Percentiles rank a stretch among this genome's conserved stretches.
These are phyloP conservation scores for Leptographium wingfieldii DNA, from an alignment of 2,329 filamentous ascomycete species.

Conservation along the genomic window DNA sequence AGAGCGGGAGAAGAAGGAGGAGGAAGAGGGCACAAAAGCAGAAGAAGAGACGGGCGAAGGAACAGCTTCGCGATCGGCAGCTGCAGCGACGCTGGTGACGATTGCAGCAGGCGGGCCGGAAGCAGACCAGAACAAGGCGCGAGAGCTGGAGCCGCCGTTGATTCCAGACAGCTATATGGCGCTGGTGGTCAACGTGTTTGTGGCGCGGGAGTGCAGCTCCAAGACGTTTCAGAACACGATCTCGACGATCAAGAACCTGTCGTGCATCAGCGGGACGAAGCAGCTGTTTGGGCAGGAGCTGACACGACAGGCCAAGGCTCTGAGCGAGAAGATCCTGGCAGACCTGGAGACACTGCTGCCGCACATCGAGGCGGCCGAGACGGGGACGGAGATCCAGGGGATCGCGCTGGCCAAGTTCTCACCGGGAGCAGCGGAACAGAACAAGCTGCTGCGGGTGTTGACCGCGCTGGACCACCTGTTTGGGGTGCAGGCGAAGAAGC, in stretches of 20 bases:
- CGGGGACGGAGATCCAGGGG: slow-evolving; percentile 89
- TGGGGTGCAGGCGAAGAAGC: slow-evolving; percentile 59
- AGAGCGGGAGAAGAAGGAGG: too few species aligned
- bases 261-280: slow-evolving; percentile 81
- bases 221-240: slow-evolving; percentile 98
- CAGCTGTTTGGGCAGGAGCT: slow-evolving; percentile 87
- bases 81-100: neutral
- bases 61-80: neutral
- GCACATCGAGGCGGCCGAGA: slow-evolving; percentile 75
- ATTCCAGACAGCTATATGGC: slow-evolving; percentile 83
- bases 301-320: slow-evolving; percentile 68
- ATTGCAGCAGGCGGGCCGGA: neutral
- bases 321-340: slow-evolving; percentile 72
- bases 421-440: slow-evolving; percentile 88
- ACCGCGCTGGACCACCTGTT: slow-evolving; percentile 95
- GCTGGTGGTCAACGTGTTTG: slow-evolving; percentile 91
- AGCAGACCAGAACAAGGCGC: slow-evolving; percentile 26
- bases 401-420: slow-evolving; percentile 92
- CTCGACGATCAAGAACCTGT: slow-evolving; percentile 97
- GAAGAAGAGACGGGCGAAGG: too few species aligned
- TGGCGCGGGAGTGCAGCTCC: slow-evolving; percentile 88
- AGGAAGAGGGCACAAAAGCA: slow-evolving; percentile 3
- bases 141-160: slow-evolving; percentile 62
- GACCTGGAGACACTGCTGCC: slow-evolving; percentile 77
- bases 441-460: slow-evolving; percentile 82